Conservation (phyloP, 371 early-diverging fungal genomes). For the Batkoa obscura region DNA sequence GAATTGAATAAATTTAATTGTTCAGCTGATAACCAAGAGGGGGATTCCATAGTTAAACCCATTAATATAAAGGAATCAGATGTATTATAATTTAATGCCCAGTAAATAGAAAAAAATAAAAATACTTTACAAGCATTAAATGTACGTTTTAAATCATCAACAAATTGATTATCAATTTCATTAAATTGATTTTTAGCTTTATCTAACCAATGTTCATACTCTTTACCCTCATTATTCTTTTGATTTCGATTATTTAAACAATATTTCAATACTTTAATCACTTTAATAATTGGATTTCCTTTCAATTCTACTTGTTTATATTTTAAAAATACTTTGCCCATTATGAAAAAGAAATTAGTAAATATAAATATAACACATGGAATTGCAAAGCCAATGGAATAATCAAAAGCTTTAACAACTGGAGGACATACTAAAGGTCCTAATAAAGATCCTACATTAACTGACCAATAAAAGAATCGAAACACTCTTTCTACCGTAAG, state of each 20-base stretch:
- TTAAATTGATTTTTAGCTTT: slow-evolving; percentile 11
- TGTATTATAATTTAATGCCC: slow-evolving; percentile 58
- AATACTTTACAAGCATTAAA: slow-evolving; percentile 50
- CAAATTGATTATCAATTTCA: slow-evolving; percentile 46
- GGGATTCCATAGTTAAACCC: slow-evolving; percentile 38
- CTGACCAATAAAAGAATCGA: slow-evolving; percentile 60
- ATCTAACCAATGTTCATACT: slow-evolving; percentile 23
- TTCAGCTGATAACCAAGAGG: slow-evolving; percentile 31
- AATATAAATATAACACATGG: slow-evolving; percentile 45
- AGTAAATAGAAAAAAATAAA: slow-evolving; percentile 53
- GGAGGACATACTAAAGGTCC: slow-evolving; percentile 11
- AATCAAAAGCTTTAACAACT: slow-evolving; percentile 14
- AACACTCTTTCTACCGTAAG: slow-evolving; percentile 33
- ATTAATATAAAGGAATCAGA: slow-evolving; percentile 50
- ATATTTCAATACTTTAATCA: not conserved
- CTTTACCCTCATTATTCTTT: slow-evolving; percentile 3
- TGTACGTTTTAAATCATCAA: slow-evolving; percentile 41
- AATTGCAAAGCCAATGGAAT: slow-evolving; percentile 29
- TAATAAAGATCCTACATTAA: slow-evolving; percentile 43
- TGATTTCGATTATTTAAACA: not conserved
- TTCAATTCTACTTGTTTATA: slow-evolving; percentile 29
- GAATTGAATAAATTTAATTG: slow-evolving; percentile 19
- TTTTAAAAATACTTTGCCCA: slow-evolving; percentile 30
- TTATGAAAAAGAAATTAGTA: slow-evolving; percentile 28
- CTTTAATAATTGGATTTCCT: not conserved